Evolutionary conservation across 768 basidiomycete genomes (phyloP).

Genomic region (Cyclocybe aegerita): DNA sequence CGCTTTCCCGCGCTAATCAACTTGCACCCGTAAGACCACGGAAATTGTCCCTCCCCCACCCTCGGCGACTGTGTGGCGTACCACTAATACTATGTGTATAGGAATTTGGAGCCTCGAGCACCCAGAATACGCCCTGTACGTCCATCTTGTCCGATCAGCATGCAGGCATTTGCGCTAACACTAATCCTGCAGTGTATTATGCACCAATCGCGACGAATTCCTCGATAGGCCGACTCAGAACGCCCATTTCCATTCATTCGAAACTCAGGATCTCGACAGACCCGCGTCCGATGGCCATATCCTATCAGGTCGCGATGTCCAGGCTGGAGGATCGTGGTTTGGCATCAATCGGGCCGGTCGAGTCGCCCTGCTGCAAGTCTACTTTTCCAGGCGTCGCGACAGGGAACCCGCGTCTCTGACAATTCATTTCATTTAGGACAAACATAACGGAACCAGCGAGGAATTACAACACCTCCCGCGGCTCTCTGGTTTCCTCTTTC

Average conservation of each 20-base stretch:
- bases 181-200: constrained; percentile 53
- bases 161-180: not conserved
- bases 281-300: constrained; percentile 31
- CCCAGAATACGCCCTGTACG: constrained; percentile 78
- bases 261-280: constrained; percentile 20
- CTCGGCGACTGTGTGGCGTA: constrained; percentile 22
- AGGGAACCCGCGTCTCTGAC: not conserved
- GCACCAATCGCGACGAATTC: constrained; percentile 77
- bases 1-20: constrained; percentile 18
- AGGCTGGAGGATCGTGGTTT: constrained; percentile 83
- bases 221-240: constrained; percentile 63
- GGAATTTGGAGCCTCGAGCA: constrained; percentile 77
- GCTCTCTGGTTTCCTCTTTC: constrained; percentile 66
- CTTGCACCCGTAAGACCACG: constrained; percentile 24
- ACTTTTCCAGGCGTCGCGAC: constrained; percentile 4
- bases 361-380: constrained; percentile 68
- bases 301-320: constrained; percentile 73
- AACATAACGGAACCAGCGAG: constrained; percentile 76
- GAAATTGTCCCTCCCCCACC: constrained; percentile 20
- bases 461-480: constrained; percentile 59
- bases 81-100: constrained; percentile 60
- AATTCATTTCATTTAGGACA: constrained; percentile 48
- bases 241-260: constrained; percentile 72
- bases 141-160: constrained; percentile 10
- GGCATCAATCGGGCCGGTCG: constrained; percentile 66